Conservation (phyloP, 192 early-diverging fungal species). For the Mortierella claussenii region DNA sequence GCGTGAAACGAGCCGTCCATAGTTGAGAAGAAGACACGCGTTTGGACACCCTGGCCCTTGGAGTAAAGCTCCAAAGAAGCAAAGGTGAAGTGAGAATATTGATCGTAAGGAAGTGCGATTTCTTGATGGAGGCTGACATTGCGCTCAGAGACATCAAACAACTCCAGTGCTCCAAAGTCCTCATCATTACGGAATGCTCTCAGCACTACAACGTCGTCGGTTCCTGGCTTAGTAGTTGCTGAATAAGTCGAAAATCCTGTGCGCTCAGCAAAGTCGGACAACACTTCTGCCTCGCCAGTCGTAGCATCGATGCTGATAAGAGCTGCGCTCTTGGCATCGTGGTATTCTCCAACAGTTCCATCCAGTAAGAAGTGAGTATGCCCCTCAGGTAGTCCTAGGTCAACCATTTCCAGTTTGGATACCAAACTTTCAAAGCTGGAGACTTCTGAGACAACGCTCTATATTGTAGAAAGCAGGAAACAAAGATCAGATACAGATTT, state of each 20-base stretch:
- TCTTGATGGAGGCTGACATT: slow-evolving; percentile 27
- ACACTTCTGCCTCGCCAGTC: slow-evolving; percentile 9
- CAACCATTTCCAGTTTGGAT: slow-evolving; percentile 23
- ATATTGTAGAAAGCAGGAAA: slow-evolving; percentile 1
- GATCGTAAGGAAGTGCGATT: slow-evolving; percentile 24
- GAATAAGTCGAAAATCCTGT: slow-evolving; percentile 39
- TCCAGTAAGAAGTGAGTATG: slow-evolving; percentile 25
- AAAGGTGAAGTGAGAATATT: slow-evolving; percentile 26
- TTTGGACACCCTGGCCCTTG: slow-evolving; percentile 52
- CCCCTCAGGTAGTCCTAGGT: slow-evolving; percentile 25
- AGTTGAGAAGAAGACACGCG: slow-evolving; percentile 66
- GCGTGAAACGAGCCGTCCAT: slow-evolving; percentile 66
- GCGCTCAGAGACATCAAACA: slow-evolving; percentile 33
- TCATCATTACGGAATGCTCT: slow-evolving; percentile 31
- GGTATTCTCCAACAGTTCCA: slow-evolving; percentile 45
- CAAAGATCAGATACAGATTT: no score
- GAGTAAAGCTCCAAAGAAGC: slow-evolving; percentile 29
- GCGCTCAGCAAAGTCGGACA: slow-evolving; percentile 41
- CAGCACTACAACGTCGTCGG: slow-evolving; percentile 36
- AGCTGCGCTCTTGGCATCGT: slow-evolving; percentile 31
- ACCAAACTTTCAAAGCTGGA: slow-evolving; percentile 26
- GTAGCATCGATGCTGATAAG: slow-evolving; percentile 33
- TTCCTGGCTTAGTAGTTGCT: slow-evolving; percentile 31
- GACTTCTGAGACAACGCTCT: slow-evolving; percentile 10
- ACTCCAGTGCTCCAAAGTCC: slow-evolving; percentile 23